Evolutionary conservation across 805 yeast species (phyloP), one percentile per base, ranked within the genome.

Genomic region (Groenewaldozyma salmanticensis): DNA sequence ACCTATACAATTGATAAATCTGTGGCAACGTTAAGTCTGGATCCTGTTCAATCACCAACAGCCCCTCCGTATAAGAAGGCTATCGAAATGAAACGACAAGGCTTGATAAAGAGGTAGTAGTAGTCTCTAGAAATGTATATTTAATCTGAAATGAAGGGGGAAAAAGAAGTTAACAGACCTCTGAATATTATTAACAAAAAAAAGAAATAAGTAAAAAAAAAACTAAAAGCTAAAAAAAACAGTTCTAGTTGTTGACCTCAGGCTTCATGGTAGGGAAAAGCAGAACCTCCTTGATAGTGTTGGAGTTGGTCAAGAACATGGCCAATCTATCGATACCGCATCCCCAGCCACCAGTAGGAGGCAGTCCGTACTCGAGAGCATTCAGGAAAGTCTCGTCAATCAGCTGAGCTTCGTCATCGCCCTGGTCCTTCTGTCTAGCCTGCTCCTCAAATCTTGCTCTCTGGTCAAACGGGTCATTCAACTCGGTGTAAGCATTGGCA

Each of bases 261-360:
- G 97, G 98, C 73, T 88, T 92, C 77, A 90, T 85, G 48, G 97
- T 88, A 66, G 98, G 98, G 94, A 90, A 90, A 65, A 92, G 71
- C 54, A 90, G 73, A 37, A 90, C 97, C 72, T 90, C 98, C 79
- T 96, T 86, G 60, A 90, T 90, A 53, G 96, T 84, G 72, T 87
- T 83, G 44, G 95, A 84, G 67, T 92, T 79, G 48, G 97, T 92
- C 70, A 92, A 77, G 73, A 92, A 92, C 98, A 90, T 90, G 60
- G 96, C 87, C 60, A 90, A 64, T 74, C 98, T 82, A 69, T 90
- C 98, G 54, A 90, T 88, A 75, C 98, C 98, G 70, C 95, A 81
- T 56, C 98, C 98, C 97, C 97, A 90, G 54, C 98, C 98, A 65
- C 94, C 97, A 55, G 97, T 92, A 58, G 98, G 98, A 46, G 98